These are phyloP conservation scores for Pleurotus giganteus DNA, from an alignment of 768 basidiomycete species.

Conservation along the genomic window DNA sequence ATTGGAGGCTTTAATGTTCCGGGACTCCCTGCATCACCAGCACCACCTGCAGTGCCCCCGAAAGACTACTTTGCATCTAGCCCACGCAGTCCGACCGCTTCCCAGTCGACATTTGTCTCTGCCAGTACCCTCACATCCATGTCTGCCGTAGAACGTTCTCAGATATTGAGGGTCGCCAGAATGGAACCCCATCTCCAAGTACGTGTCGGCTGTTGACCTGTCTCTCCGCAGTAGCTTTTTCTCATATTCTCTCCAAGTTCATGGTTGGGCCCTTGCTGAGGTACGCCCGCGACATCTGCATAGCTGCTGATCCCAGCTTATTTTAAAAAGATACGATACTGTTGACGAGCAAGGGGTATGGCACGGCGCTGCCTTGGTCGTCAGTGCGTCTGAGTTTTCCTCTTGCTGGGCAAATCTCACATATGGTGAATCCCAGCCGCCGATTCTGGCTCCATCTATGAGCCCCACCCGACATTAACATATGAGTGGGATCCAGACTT, in stretches of 20 bases:
- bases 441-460: conserved; percentile 76
- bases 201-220: neutral
- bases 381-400: conserved; percentile 57
- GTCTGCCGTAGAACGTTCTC: conserved; percentile 65
- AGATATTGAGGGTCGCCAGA: conserved; percentile 50
- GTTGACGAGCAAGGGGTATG: conserved; percentile 75
- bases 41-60: conserved; percentile 46
- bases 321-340: conserved; percentile 71
- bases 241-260: conserved; percentile 38
- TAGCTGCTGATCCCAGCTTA: neutral
- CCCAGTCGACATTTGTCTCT: conserved; percentile 27
- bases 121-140: conserved; percentile 45
- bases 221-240: neutral
- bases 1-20: conserved; percentile 52
- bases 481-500: conserved; percentile 73
- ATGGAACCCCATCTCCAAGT: conserved; percentile 83
- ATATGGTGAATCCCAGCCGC: conserved; percentile 44
- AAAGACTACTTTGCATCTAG: conserved; percentile 38
- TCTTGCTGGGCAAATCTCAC: conserved; percentile 1
- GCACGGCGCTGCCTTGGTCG: conserved; percentile 86
- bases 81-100: conserved; percentile 16
- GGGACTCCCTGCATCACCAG: conserved; percentile 33
- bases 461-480: conserved; percentile 65
- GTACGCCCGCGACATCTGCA: conserved; percentile 22
- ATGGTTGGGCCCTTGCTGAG: conserved; percentile 88